phyloP scores from a whole-genome alignment of 352 stramenopile genomes.

The Globisporangium iwayamae region DNA sequence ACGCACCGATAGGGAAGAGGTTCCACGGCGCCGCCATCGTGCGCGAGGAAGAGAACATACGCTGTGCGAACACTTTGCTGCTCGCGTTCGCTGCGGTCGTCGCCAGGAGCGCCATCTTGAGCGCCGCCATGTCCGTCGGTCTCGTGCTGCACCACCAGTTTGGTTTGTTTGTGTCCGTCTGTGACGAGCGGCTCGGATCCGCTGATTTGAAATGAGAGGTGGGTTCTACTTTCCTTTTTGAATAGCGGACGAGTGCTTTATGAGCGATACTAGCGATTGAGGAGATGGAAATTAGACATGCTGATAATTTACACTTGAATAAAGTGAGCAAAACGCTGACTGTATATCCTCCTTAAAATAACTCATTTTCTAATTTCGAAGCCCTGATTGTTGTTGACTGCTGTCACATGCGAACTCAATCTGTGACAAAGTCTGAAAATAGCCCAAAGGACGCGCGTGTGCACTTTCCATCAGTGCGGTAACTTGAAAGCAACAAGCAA shows the following conservation, averaged over 20 bases:
- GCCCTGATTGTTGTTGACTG: too few relatives aligned
- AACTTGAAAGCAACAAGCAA: background rate
- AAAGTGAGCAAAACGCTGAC: too few relatives aligned
- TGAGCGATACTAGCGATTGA: background rate
- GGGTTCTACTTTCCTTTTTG: background rate
- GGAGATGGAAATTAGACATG: too few relatives aligned
- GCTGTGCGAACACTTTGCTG: background rate
- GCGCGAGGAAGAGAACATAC: constrained; percentile 24
- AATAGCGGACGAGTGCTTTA: background rate
- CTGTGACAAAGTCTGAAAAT: too few relatives aligned
- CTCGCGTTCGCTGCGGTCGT: constrained; percentile 1
- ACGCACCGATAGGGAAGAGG: constrained; percentile 40
- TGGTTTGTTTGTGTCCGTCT: background rate
- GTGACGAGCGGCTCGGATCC: background rate
- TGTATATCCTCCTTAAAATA: too few relatives aligned
- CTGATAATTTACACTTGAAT: too few relatives aligned
- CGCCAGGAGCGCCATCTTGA: constrained; percentile 19
- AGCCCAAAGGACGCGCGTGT: background rate
- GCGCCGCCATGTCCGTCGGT: constrained; percentile 4
- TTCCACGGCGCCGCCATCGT: constrained; percentile 26
- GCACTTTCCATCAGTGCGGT: background rate
- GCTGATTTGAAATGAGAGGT: background rate
- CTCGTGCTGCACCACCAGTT: constrained; percentile 9
- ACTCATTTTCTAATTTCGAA: too few relatives aligned
- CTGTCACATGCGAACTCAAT: too few relatives aligned